Percentiles rank a stretch among this genome's conserved stretches.
These are phyloP conservation scores for Platanus orientalis DNA, from an alignment of 164 flowering plant genomes.

Conservation along the genomic window DNA sequence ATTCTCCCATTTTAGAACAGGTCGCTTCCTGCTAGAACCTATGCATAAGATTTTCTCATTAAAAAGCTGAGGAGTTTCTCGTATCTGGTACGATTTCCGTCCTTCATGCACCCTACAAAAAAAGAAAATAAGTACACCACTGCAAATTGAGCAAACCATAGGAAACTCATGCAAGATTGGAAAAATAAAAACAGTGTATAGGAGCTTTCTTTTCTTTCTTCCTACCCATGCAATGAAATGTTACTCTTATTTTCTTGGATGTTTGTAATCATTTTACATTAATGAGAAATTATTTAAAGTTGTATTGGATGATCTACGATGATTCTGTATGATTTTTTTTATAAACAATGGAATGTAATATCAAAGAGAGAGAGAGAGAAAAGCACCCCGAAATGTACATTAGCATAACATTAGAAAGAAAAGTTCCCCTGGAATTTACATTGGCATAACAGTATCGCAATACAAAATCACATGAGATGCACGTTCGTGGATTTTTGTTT, in stretches of 20 bases:
- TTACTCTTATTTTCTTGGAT: too few species aligned
- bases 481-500: too few species aligned
- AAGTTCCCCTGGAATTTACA: background rate
- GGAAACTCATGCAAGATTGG: too few species aligned
- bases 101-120: constrained; percentile 77
- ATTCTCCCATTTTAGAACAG: constrained; percentile 90
- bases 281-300: too few species aligned
- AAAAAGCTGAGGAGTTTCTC: constrained; percentile 32
- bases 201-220: background rate
- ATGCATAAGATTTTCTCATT: constrained; percentile 64
- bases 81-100: constrained; percentile 50
- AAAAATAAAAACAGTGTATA: background rate
- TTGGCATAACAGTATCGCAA: background rate
- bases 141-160: constrained; percentile 4
- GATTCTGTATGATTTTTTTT: too few species aligned
- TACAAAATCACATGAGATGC: background rate
- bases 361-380: background rate
- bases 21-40: constrained; percentile 74
- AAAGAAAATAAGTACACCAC: constrained; percentile 10
- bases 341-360: background rate
- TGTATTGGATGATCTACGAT: too few species aligned
- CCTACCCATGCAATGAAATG: too few species aligned
- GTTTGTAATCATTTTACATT: too few species aligned
- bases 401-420: background rate
- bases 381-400: background rate